A percentile compares a stretch with the other conserved stretches of the same genome.
These are phyloP conservation scores for Psilocybe cubensis DNA, from an alignment of 768 basidiomycete species.

Conservation along the genomic window DNA sequence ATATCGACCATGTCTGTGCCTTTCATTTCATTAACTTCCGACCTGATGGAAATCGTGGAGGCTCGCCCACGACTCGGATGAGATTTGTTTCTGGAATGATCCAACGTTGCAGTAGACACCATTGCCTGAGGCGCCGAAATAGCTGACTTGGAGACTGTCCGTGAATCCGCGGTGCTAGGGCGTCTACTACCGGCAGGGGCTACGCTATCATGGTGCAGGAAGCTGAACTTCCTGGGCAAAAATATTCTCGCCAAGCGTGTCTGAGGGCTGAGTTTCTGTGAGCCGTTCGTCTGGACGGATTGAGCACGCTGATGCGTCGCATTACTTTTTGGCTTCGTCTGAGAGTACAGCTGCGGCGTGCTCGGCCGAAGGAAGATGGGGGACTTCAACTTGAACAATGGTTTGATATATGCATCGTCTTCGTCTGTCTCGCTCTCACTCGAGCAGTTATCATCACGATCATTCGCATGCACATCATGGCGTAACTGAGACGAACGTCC, in stretches of 20 bases:
- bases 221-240: slow-evolving; percentile 21
- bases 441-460: neutral
- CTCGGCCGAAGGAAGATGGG: neutral
- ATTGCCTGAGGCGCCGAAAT: slow-evolving; percentile 18
- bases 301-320: neutral
- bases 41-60: neutral
- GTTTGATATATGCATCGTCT: neutral
- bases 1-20: neutral
- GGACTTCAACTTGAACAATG: neutral
- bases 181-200: neutral
- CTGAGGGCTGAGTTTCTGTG: neutral
- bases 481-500: neutral
- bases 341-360: neutral
- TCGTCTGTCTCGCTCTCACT: neutral
- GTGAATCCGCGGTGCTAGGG: neutral
- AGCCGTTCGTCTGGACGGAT: neutral
- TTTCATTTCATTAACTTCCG: neutral
- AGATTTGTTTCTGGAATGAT: slow-evolving; percentile 8
- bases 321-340: neutral
- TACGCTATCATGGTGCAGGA: neutral
- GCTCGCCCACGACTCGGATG: slow-evolving; percentile 4
- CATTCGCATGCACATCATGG: neutral
- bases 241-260: slow-evolving; percentile 22
- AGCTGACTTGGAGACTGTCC: slow-evolving; percentile 15
- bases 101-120: slow-evolving; percentile 3